phyloP scores from a whole-genome alignment of 2,329 filamentous ascomycete species.

The Dactylella cylindrospora region DNA sequence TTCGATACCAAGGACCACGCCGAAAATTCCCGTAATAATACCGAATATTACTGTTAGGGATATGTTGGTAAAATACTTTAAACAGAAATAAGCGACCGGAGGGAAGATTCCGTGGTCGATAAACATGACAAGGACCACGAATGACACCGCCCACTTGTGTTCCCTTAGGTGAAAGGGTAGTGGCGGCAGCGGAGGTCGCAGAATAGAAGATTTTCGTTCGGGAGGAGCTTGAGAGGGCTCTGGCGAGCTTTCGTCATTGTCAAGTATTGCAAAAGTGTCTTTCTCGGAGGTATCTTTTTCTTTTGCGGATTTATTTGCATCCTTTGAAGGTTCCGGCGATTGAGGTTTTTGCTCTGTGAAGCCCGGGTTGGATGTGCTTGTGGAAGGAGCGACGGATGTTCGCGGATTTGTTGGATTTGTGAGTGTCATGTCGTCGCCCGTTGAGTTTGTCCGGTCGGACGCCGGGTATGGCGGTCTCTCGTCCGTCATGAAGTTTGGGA shows the following conservation, averaged over 20 bases:
- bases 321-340: not conserved
- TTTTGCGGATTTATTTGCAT: not conserved
- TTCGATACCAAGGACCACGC: conserved; percentile 37
- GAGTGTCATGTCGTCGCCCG: conserved; percentile 42
- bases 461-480: conserved; percentile 25
- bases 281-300: not conserved
- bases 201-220: conserved; percentile 24
- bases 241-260: not conserved
- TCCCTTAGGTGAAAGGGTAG: conserved; percentile 40
- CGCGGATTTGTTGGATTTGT: conserved; percentile 33
- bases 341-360: not conserved
- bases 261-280: no score
- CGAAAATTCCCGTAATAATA: conserved; percentile 40
- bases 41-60: conserved; percentile 33
- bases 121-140: conserved; percentile 35
- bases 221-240: not conserved
- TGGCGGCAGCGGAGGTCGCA: conserved; percentile 29
- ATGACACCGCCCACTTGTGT: conserved; percentile 22
- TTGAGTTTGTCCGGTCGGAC: conserved; percentile 26
- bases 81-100: conserved; percentile 25
- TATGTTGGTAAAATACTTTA: conserved; percentile 36
- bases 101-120: conserved; percentile 40
- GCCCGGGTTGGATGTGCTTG: conserved; percentile 6
- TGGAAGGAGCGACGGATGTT: conserved; percentile 32
- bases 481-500: no score